A percentile compares a stretch with the other conserved stretches of the same genome.
phyloP scores from a whole-genome alignment of 352 stramenopile species.

The Pseudoperonospora humuli region DNA sequence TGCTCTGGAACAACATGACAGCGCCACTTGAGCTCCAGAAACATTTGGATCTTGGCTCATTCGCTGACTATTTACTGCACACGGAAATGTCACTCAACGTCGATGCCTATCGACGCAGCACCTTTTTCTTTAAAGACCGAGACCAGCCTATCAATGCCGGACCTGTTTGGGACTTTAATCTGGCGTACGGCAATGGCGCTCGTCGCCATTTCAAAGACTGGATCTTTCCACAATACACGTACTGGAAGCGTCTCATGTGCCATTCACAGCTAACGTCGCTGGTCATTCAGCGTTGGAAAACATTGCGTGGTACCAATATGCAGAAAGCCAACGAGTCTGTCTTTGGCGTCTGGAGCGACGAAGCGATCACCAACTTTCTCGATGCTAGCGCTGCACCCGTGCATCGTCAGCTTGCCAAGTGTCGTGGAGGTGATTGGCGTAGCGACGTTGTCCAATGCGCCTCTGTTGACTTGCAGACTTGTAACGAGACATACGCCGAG shows the following conservation, averaged over 20 bases:
- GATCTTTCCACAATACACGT: slow-evolving; percentile 71
- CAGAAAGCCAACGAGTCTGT: too few relatives aligned
- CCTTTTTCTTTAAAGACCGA: too few relatives aligned
- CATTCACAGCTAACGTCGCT: too few relatives aligned
- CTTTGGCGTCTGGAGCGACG: too few relatives aligned
- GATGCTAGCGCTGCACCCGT: too few relatives aligned
- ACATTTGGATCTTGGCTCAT: slow-evolving; percentile 64
- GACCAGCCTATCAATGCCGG: too few relatives aligned
- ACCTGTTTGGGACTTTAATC: slow-evolving; percentile 71
- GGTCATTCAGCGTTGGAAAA: too few relatives aligned
- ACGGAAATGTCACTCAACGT: slow-evolving; percentile 80
- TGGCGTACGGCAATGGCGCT: slow-evolving; percentile 69
- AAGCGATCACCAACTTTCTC: too few relatives aligned
- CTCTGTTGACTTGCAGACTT: slow-evolving; percentile 40
- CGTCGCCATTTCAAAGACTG: slow-evolving; percentile 48
- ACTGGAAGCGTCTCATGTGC: slow-evolving; percentile 75
- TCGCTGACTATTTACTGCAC: slow-evolving; percentile 71
- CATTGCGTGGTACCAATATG: too few relatives aligned
- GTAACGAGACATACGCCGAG: slow-evolving; percentile 55
- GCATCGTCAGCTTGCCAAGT: too few relatives aligned
- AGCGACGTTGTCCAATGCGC: slow-evolving; percentile 52
- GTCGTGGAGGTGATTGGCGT: too few relatives aligned
- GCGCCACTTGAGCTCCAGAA: slow-evolving; percentile 40
- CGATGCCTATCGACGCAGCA: slow-evolving; percentile 69
- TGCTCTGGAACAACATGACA: slow-evolving; percentile 76